Percentiles rank a stretch among this genome's conserved stretches.
These are phyloP conservation scores for Ascodesmis nigricans DNA, from an alignment of 495 filamentous ascomycete species.

Conservation along the genomic window DNA sequence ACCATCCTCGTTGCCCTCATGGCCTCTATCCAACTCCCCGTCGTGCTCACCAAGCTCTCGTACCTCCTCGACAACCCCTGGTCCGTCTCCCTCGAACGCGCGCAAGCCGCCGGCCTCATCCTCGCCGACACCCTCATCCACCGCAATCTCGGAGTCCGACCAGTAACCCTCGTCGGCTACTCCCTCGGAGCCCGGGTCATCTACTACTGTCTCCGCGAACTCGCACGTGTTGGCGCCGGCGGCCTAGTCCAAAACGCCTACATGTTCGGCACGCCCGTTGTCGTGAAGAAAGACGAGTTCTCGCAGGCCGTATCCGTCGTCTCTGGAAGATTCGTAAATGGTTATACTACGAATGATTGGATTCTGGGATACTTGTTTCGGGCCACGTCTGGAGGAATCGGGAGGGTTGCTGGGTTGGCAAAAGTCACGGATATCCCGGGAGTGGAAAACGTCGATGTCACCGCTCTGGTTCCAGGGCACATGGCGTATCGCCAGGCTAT, in stretches of 20 bases:
- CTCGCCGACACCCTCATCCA: conserved; percentile 87
- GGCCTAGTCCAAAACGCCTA: conserved; percentile 91
- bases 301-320: conserved; percentile 59
- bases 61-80: conserved; percentile 98
- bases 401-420: conserved; percentile 73
- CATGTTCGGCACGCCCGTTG: conserved; percentile 76
- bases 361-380: conserved; percentile 95
- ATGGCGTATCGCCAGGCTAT: conserved; percentile 93
- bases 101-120: conserved; percentile 72
- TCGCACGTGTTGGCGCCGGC: conserved; percentile 66
- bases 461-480: conserved; percentile 68
- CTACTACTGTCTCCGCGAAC: conserved; percentile 72
- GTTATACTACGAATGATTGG: conserved; percentile 89
- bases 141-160: conserved; percentile 71
- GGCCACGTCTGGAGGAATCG: conserved; percentile 77
- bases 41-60: conserved; percentile 80
- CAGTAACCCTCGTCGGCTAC: conserved; percentile 90
- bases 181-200: conserved; percentile 85
- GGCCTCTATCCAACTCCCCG: conserved; percentile 79
- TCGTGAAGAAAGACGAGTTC: conserved; percentile 84
- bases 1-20: conserved; percentile 77
- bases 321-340: conserved; percentile 79
- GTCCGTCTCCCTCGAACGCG: conserved; percentile 80
- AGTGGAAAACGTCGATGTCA: conserved; percentile 78
- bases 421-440: conserved; percentile 53